Evolutionary conservation across 306 rosid species (phyloP), one percentile per base, ranked within the genome.

Genomic region (Alnus rubra): DNA sequence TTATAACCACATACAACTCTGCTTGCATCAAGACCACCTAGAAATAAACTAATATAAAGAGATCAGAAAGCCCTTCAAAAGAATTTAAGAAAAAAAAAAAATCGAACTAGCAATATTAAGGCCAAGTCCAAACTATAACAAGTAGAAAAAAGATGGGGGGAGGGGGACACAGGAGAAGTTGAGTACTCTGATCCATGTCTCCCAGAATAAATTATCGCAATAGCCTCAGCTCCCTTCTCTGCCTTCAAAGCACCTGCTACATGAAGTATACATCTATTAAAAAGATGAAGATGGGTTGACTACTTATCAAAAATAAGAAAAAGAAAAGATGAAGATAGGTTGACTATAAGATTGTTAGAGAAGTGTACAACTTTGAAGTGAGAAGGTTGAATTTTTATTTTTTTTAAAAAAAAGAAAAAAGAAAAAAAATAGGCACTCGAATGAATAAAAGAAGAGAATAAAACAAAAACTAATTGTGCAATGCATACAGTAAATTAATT

Each of bases 121-220:
- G 65, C 49, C 13, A 23, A 69, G 37, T 64, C 50, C 60, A 31
- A 72, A 13, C 39, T 47, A 31, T 51, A 65, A 19, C 23, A 78
- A 44, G 35, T n/a, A 60, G 45, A 11, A 39, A 63, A 47, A 52
- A 64, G n/a, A 60, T 3, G 9, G 23, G 67, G 31, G 37, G 37
- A 33, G 37, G 37, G 37, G 37, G 37, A 33, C 1, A 23, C 50
- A 48, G 82, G 42, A 75, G 62, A 42, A 70, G 53, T 16, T 70
- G 9, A 65, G 30, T 81, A 85, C 88, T 70, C 81, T 78, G 83
- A 78, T 78, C 85, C 85, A 85, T 85, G 76, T 70, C 16, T 50
- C 30, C n/a, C 45, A 35, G 52, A 70, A 58, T 55, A 74, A 47
- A 80, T 30, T 53, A 68, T 52, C 23, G 23, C 33, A 51, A 44